phyloP scores from a whole-genome alignment of 768 basidiomycete genomes.

The Mycena chlorophos region DNA sequence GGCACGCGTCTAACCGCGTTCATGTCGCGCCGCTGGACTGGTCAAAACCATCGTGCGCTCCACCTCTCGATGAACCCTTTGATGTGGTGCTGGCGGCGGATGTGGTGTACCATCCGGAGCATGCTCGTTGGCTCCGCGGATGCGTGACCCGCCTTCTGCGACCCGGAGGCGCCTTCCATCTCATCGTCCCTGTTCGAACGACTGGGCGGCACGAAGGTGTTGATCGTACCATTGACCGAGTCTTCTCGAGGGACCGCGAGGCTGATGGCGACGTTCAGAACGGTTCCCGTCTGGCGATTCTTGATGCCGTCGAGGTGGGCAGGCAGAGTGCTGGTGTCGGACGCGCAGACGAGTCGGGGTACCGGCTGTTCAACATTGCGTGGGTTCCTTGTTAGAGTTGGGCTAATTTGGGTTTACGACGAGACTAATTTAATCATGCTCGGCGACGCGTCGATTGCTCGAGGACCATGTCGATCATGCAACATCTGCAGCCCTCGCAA shows the following conservation, averaged over 20 bases:
- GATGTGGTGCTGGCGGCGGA: conserved; percentile 79
- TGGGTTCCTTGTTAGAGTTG: conserved; percentile 42
- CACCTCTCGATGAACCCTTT: conserved; percentile 42
- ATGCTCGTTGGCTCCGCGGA: conserved; percentile 65
- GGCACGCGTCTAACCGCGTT: conserved; percentile 34
- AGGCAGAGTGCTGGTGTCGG: conserved; percentile 54
- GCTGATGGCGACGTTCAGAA: background rate
- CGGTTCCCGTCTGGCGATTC: conserved; percentile 42
- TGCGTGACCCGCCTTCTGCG: conserved; percentile 57
- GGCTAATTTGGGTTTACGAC: too few relatives aligned
- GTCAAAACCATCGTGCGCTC: conserved; percentile 43
- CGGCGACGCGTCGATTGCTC: too few relatives aligned
- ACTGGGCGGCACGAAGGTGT: conserved; percentile 64
- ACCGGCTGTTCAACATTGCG: conserved; percentile 70
- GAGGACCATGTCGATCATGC: too few relatives aligned
- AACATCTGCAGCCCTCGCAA: too few relatives aligned
- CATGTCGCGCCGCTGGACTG: conserved; percentile 63
- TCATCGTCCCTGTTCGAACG: conserved; percentile 69
- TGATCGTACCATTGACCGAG: conserved; percentile 53
- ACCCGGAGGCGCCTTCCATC: conserved; percentile 60
- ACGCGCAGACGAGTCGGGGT: conserved; percentile 68
- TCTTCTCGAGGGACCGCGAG: conserved; percentile 40
- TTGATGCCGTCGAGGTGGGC: conserved; percentile 47
- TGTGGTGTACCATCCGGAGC: conserved; percentile 71
- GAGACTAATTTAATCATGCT: too few relatives aligned